Evolutionary conservation across 2,329 filamentous ascomycete species (phyloP).

Genomic region (Cordyceps cicadae): DNA sequence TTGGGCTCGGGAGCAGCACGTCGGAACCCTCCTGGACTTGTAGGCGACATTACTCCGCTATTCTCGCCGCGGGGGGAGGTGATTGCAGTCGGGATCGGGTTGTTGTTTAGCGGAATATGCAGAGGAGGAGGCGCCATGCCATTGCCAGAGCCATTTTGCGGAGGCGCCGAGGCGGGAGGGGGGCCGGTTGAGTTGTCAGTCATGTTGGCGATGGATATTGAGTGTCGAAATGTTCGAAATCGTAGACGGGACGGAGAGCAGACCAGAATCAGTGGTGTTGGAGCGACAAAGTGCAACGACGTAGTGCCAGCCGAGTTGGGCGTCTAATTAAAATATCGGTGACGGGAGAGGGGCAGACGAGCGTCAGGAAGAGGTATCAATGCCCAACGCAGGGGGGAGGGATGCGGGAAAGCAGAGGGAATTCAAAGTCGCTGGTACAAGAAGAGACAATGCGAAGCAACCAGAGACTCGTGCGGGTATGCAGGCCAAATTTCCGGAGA

Average conservation of each 20-base stretch:
- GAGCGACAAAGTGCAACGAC: background rate
- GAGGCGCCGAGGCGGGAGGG: slow-evolving; percentile 52
- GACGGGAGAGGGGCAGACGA: slow-evolving; percentile 13
- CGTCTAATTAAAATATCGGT: slow-evolving; percentile 12
- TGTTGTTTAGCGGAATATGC: slow-evolving; percentile 93
- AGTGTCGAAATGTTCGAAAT: slow-evolving; percentile 3
- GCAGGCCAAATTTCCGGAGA: background rate
- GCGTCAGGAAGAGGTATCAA: slow-evolving; percentile 8
- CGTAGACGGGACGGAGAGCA: background rate
- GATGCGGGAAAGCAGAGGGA: slow-evolving; percentile 2
- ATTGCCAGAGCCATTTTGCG: slow-evolving; percentile 48
- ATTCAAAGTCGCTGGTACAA: background rate
- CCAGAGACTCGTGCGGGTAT: background rate
- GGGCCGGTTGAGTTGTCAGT: slow-evolving; percentile 61
- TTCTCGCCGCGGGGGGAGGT: slow-evolving; percentile 69
- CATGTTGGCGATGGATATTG: slow-evolving; percentile 14
- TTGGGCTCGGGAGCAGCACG: slow-evolving; percentile 95
- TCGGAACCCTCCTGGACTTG: slow-evolving; percentile 71
- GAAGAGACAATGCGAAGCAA: background rate
- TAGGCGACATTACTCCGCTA: slow-evolving; percentile 72
- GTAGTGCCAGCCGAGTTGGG: slow-evolving; percentile 1
- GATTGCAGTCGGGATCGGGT: slow-evolving; percentile 87
- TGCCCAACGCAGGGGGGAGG: slow-evolving; percentile 6
- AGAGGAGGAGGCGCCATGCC: slow-evolving; percentile 66
- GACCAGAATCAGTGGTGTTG: background rate